phyloP scores from a whole-genome alignment of 192 early-diverging fungal genomes.

The Jimgerdemannia flammicorona region DNA sequence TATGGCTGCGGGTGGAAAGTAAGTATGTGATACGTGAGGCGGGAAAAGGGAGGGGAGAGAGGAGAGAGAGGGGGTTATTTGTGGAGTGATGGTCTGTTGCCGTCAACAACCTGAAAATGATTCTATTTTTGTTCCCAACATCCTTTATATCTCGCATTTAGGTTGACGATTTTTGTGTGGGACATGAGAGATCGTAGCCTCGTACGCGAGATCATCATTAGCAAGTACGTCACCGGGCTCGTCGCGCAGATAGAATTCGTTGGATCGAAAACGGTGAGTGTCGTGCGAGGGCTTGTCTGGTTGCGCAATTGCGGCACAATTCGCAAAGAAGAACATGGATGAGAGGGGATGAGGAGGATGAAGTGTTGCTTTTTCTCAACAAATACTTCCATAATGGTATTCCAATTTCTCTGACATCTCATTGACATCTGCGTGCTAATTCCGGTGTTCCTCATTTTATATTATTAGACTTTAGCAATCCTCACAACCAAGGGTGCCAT shows the following conservation, averaged over 20 bases:
- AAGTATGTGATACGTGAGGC: not conserved
- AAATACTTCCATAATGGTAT: no score
- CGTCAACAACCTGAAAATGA: not conserved
- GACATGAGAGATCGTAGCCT: conserved; percentile 3
- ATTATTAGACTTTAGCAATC: no score
- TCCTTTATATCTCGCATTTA: not conserved
- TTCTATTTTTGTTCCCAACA: not conserved
- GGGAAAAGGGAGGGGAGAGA: not conserved
- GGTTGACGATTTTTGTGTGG: conserved; percentile 7
- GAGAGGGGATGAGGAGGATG: no score
- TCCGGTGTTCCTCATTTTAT: no score
- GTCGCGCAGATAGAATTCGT: not conserved
- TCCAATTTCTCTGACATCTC: no score
- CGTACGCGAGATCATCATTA: conserved; percentile 1
- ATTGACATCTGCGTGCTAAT: no score
- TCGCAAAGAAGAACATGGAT: no score
- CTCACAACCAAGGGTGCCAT: no score
- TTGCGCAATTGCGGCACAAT: not conserved
- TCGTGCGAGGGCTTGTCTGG: not conserved
- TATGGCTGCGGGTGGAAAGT: conserved; percentile 15
- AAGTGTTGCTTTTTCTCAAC: no score
- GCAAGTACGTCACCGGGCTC: not conserved
- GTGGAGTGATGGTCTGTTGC: not conserved
- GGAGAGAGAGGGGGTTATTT: no score
- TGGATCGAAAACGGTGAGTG: not conserved